Conservation (phyloP, 257 asterid species). For the Capsicum chinense region DNA sequence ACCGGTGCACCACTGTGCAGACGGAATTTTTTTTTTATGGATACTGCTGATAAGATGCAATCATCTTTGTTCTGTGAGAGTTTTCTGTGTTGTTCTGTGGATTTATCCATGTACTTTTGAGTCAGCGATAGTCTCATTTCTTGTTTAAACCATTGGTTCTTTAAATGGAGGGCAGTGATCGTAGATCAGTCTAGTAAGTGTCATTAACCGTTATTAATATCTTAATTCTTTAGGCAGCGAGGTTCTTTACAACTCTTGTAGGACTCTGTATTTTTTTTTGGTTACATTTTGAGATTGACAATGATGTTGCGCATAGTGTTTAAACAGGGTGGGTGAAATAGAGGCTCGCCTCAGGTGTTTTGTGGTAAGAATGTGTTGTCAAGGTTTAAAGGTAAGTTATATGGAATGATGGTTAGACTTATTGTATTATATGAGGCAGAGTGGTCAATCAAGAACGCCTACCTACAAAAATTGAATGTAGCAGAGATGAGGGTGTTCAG, state of each 20-base stretch:
- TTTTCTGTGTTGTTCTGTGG: background rate
- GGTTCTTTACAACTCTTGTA: background rate
- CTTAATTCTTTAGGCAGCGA: background rate
- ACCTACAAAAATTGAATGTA: background rate
- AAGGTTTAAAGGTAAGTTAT: background rate
- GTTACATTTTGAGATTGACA: background rate
- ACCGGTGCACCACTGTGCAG: background rate
- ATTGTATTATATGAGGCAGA: background rate
- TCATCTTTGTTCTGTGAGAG: background rate
- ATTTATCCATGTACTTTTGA: background rate
- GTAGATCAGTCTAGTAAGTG: background rate
- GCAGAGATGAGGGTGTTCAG: background rate
- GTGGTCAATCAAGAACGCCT: background rate
- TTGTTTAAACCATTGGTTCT: background rate
- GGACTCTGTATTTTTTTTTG: too few relatives aligned
- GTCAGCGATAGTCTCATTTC: background rate
- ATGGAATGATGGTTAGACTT: background rate
- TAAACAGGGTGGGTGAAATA: background rate
- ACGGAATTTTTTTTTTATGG: background rate
- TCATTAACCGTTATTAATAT: background rate
- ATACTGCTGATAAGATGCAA: background rate
- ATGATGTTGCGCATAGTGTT: background rate
- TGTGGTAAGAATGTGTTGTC: background rate
- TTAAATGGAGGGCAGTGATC: background rate
- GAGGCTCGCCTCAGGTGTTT: background rate